phyloP scores from a whole-genome alignment of 1,284 basidiomycete genomes.

The Cronartium ribicola region DNA sequence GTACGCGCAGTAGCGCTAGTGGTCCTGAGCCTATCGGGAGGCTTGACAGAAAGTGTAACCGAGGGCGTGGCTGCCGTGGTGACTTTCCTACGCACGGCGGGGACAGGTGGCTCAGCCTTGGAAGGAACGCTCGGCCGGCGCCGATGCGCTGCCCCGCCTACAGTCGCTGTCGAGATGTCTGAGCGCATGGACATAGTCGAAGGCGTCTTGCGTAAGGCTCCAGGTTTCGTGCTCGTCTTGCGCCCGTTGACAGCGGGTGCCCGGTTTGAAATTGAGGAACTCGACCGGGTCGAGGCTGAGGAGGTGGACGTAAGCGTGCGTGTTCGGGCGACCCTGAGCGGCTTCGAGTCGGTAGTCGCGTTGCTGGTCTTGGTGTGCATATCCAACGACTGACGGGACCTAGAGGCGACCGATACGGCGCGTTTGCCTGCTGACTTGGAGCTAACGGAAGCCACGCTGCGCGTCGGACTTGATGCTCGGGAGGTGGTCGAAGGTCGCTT shows the following conservation, averaged over 20 bases:
- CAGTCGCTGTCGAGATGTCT: constrained; percentile 14
- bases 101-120: neutral
- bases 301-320: constrained; percentile 10
- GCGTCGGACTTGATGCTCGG: constrained; percentile 26
- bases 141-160: constrained; percentile 3
- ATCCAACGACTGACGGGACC: neutral
- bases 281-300: constrained; percentile 11
- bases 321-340: neutral
- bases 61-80: neutral
- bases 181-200: constrained; percentile 36
- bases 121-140: neutral
- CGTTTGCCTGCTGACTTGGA: constrained; percentile 5
- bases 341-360: constrained; percentile 9
- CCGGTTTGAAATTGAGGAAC: neutral
- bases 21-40: constrained; percentile 21
- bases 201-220: constrained; percentile 19
- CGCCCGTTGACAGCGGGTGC: neutral
- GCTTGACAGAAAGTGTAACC: neutral
- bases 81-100: constrained; percentile 1
- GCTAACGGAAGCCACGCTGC: neutral
- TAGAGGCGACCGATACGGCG: neutral
- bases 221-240: constrained; percentile 23
- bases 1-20: constrained; percentile 35
- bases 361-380: neutral
- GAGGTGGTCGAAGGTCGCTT: neutral